A percentile compares a stretch with the other conserved stretches of the same genome.
phyloP scores from a whole-genome alignment of 495 filamentous ascomycete species.

The Neurospora sp. region DNA sequence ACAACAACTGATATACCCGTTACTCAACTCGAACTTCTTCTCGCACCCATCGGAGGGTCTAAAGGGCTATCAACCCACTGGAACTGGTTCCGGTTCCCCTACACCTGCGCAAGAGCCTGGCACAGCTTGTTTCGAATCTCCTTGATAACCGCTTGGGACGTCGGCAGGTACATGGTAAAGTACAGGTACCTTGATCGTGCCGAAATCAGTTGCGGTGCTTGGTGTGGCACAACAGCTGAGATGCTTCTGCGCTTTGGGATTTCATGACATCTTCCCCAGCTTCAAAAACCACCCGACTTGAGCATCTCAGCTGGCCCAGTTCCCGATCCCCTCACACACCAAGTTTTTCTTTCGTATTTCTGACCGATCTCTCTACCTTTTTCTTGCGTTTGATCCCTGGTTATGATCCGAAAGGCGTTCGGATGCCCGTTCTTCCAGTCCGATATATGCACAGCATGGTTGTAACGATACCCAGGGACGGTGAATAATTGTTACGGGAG shows the following conservation, averaged over 20 bases:
- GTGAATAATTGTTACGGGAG: not conserved
- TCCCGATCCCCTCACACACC: not conserved
- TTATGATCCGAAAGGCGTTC: not conserved
- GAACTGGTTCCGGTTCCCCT: not conserved
- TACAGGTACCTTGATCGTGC: not conserved
- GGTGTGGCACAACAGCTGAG: not conserved
- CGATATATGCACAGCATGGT: not conserved
- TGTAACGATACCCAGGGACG: not conserved
- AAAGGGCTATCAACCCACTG: not conserved
- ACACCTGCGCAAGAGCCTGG: not conserved
- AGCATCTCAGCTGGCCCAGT: not conserved
- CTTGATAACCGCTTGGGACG: not conserved
- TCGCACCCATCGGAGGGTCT: not conserved
- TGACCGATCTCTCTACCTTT: not conserved
- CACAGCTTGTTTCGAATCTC: not conserved
- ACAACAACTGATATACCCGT: not conserved
- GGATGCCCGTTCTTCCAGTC: not conserved
- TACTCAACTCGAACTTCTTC: not conserved
- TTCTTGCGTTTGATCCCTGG: not conserved
- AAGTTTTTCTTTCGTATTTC: not conserved
- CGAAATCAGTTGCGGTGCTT: not conserved
- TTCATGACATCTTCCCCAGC: not conserved
- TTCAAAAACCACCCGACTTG: not conserved
- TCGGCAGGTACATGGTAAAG: not conserved
- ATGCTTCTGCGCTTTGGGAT: not conserved